Conservation (phyloP, 805 yeast genomes). For the Kodamaea sagamina region DNA sequence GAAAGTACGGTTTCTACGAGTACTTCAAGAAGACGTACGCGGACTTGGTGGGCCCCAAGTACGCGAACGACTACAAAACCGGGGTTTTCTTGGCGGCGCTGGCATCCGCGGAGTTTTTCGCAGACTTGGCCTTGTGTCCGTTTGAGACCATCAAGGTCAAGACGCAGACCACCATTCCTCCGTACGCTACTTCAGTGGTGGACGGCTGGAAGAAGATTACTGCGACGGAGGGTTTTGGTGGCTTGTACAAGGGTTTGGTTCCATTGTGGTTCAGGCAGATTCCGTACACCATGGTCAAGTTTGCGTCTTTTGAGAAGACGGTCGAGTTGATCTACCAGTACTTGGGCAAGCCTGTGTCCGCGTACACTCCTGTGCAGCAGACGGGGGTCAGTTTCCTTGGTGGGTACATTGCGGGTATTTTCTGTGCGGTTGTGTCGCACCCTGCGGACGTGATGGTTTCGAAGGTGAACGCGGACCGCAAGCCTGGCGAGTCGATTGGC, state of each 20-base stretch:
- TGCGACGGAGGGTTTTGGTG: conserved; percentile 67
- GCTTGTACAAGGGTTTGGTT: conserved; percentile 82
- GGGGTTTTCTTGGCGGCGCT: conserved; percentile 78
- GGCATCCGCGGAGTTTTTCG: conserved; percentile 92
- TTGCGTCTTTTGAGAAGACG: conserved; percentile 90
- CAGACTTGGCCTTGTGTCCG: conserved; percentile 89
- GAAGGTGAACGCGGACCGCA: conserved; percentile 75
- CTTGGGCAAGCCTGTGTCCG: conserved; percentile 70
- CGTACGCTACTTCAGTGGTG: conserved; percentile 62
- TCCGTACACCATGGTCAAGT: conserved; percentile 98
- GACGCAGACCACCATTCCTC: conserved; percentile 92
- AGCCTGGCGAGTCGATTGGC: conserved; percentile 64
- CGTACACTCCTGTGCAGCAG: conserved; percentile 74
- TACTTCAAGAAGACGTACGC: conserved; percentile 80
- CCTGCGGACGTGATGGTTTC: conserved; percentile 99
- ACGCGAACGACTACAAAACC: conserved; percentile 66
- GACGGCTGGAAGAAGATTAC: conserved; percentile 70
- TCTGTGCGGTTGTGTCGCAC: conserved; percentile 94
- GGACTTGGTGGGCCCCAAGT: conserved; percentile 62
- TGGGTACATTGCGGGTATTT: conserved; percentile 96
- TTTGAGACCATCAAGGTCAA: conserved; percentile 93
- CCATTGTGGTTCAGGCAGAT: conserved; percentile 97
- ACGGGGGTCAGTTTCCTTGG: conserved; percentile 94
- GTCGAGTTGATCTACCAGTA: conserved; percentile 76
- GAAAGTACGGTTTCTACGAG: conserved; percentile 95